Percentiles rank a stretch among this genome's conserved stretches.
phyloP scores from a whole-genome alignment of 2,329 filamentous ascomycete species.

The Dothidotthia symphoricarpi region DNA sequence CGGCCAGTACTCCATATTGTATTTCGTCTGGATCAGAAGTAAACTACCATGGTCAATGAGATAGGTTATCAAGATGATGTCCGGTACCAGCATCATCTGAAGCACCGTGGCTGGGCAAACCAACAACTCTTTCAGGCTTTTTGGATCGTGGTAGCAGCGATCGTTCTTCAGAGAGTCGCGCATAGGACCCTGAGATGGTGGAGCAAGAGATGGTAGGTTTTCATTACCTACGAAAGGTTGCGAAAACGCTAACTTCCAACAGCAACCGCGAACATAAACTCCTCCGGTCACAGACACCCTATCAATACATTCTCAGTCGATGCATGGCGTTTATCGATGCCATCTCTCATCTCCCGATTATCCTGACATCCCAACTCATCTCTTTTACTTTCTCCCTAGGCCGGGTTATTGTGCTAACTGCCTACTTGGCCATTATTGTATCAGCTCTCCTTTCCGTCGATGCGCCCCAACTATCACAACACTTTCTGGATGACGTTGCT shows the following conservation, averaged over 20 bases:
- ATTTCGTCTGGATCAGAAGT: neutral
- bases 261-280: constrained; percentile 9
- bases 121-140: constrained; percentile 13
- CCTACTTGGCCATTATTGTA: constrained; percentile 9
- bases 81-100: constrained; percentile 26
- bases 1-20: neutral
- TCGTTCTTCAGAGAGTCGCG: constrained; percentile 4
- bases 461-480: constrained; percentile 19
- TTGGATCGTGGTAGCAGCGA: constrained; percentile 15
- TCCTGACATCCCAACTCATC: neutral
- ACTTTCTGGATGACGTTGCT: constrained; percentile 31
- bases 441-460: constrained; percentile 19
- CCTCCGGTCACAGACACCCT: neutral
- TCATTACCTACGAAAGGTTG: neutral
- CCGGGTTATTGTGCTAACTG: constrained; percentile 2
- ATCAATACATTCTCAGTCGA: neutral
- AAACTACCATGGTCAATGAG: neutral
- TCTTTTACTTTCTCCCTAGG: constrained; percentile 7
- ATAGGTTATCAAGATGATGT: constrained; percentile 16
- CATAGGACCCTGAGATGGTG: constrained; percentile 8
- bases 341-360: constrained; percentile 6
- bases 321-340: constrained; percentile 6
- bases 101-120: constrained; percentile 20
- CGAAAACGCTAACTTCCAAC: neutral
- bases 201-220: constrained; percentile 10